Conservation (phyloP, 2,329 filamentous ascomycete species). For the Talaromyces sp. region DNA sequence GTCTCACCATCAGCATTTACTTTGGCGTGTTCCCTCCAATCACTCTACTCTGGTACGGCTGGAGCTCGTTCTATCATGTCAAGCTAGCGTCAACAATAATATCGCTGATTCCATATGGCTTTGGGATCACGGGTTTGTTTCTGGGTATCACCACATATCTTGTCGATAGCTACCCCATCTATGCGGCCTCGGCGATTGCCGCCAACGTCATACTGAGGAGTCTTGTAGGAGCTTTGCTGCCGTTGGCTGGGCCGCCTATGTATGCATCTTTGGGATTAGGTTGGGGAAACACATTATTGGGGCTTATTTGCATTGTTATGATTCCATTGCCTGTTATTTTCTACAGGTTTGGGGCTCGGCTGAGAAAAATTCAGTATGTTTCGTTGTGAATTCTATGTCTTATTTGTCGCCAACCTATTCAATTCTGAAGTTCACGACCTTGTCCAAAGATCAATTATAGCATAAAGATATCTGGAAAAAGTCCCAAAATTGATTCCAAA, state of each 20-base stretch:
- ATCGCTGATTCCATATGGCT: constrained; percentile 49
- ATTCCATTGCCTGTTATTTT: neutral
- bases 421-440: too few relatives aligned
- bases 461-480: too few relatives aligned
- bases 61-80: constrained; percentile 44
- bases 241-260: constrained; percentile 50
- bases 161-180: constrained; percentile 48
- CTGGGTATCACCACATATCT: constrained; percentile 56
- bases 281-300: constrained; percentile 47
- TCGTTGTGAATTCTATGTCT: too few relatives aligned
- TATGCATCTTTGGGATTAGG: constrained; percentile 37
- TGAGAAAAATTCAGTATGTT: neutral
- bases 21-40: constrained; percentile 49
- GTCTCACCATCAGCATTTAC: constrained; percentile 49
- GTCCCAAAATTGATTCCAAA: too few relatives aligned
- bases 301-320: constrained; percentile 33
- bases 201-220: constrained; percentile 49
- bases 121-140: constrained; percentile 48
- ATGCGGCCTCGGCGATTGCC: constrained; percentile 35
- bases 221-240: constrained; percentile 52
- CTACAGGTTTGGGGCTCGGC: neutral
- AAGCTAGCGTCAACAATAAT: constrained; percentile 57
- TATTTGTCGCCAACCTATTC: too few relatives aligned
- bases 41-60: constrained; percentile 54
- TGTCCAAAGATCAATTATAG: too few relatives aligned